These are phyloP conservation scores for Ophiostoma populinum DNA, from an alignment of 2,329 filamentous ascomycete genomes.

Conservation along the genomic window DNA sequence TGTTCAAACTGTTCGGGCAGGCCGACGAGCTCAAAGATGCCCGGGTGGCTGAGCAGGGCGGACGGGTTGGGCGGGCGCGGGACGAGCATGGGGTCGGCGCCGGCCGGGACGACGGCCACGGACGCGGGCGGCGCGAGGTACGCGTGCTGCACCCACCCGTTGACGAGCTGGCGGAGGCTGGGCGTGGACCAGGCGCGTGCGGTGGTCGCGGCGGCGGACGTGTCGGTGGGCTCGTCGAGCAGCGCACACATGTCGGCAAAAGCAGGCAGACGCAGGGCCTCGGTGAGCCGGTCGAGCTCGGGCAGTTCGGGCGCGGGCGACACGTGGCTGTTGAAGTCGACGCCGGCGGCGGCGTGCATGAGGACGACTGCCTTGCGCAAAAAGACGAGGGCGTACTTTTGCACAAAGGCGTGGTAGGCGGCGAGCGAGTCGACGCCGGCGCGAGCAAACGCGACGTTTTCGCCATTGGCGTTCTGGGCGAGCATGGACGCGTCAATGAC, in stretches of 20 bases:
- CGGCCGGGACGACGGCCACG: not conserved
- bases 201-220: not conserved
- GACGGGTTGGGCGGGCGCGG: conserved; percentile 19
- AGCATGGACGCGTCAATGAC: conserved; percentile 18
- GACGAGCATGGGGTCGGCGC: too few relatives aligned
- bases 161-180: conserved; percentile 22
- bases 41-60: conserved; percentile 55
- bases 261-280: conserved; percentile 55
- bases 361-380: conserved; percentile 72
- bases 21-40: conserved; percentile 85
- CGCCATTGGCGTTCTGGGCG: conserved; percentile 15
- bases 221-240: conserved; percentile 24
- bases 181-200: not conserved
- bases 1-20: conserved; percentile 83
- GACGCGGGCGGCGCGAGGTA: conserved; percentile 13
- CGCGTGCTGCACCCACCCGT: conserved; percentile 56
- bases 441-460: conserved; percentile 35
- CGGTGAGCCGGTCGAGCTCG: conserved; percentile 69
- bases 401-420: conserved; percentile 42
- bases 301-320: conserved; percentile 46
- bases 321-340: conserved; percentile 64
- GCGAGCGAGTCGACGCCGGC: conserved; percentile 34
- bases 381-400: conserved; percentile 78
- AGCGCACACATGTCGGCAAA: conserved; percentile 62
- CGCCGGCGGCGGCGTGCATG: conserved; percentile 72